Evolutionary conservation across 1,284 basidiomycete species (phyloP).

Genomic region (Papiliotrema flavescens): DNA sequence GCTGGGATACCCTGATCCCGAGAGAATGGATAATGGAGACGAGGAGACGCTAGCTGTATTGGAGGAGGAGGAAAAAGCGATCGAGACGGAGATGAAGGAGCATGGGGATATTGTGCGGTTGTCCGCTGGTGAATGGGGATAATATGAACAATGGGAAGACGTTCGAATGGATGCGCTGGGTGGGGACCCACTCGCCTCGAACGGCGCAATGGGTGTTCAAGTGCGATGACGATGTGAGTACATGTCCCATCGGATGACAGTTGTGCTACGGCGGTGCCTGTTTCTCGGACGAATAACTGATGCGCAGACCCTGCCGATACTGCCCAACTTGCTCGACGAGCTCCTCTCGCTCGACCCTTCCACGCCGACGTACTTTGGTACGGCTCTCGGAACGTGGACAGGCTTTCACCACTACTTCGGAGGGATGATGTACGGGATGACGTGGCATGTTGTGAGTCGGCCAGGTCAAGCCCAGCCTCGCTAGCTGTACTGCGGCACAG

Average conservation of each 20-base stretch:
- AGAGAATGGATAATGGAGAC: not conserved
- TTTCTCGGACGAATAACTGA: too few species aligned
- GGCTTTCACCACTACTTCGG: slow-evolving; percentile 19
- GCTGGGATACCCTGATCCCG: slow-evolving; percentile 7
- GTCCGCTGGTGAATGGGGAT: slow-evolving; percentile 51
- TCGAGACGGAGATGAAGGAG: slow-evolving; percentile 7
- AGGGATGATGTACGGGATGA: slow-evolving; percentile 24
- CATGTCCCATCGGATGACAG: too few species aligned
- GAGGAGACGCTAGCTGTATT: too few species aligned
- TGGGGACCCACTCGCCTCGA: slow-evolving; percentile 13
- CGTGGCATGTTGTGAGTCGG: slow-evolving; percentile 23
- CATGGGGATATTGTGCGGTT: slow-evolving; percentile 20
- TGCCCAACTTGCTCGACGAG: slow-evolving; percentile 22
- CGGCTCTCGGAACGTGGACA: slow-evolving; percentile 14
- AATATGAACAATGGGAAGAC: slow-evolving; percentile 93
- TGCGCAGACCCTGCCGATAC: slow-evolving; percentile 18
- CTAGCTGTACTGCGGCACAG: too few species aligned
- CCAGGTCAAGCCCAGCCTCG: not conserved
- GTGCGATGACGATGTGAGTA: slow-evolving; percentile 23
- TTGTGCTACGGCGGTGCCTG: too few species aligned
- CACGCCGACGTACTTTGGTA: slow-evolving; percentile 22
- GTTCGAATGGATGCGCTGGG: slow-evolving; percentile 54
- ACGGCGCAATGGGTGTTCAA: slow-evolving; percentile 18
- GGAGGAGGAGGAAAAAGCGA: slow-evolving; percentile 8
- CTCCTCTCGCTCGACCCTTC: slow-evolving; percentile 15